Conservation (phyloP, 257 asterid genomes). For the Plantago major region DNA sequence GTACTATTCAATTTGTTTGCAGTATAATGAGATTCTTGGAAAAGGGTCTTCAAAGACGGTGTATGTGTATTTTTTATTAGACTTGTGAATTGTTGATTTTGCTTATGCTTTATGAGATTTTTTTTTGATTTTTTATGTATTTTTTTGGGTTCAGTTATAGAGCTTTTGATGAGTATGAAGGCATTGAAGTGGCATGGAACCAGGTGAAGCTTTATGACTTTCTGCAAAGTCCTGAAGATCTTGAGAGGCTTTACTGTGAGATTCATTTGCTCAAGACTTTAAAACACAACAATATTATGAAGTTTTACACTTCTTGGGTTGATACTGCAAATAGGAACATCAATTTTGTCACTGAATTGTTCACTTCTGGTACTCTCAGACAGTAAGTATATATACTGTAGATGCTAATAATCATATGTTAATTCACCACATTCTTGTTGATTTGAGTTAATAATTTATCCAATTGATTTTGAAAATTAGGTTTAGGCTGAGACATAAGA, state of each 20-base stretch:
- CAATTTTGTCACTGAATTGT: slow-evolving; percentile 96
- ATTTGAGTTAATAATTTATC: neutral
- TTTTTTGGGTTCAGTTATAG: slow-evolving; percentile 49
- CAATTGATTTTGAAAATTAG: slow-evolving; percentile 25
- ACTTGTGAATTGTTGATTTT: neutral
- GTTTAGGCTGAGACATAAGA: slow-evolving; percentile 76
- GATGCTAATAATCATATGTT: too few relatives aligned
- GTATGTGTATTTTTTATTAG: slow-evolving; percentile 40
- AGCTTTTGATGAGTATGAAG: slow-evolving; percentile 96
- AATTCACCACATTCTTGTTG: neutral
- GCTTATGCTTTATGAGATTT: neutral
- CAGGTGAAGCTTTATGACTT: slow-evolving; percentile 86
- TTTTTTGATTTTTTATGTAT: neutral
- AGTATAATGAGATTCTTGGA: slow-evolving; percentile 96
- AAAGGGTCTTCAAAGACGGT: slow-evolving; percentile 94
- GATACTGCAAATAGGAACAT: slow-evolving; percentile 80
- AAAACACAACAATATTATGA: slow-evolving; percentile 83
- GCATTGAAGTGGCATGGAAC: slow-evolving; percentile 97
- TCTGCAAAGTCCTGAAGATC: slow-evolving; percentile 87
- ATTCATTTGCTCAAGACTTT: slow-evolving; percentile 84
- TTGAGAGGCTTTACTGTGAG: slow-evolving; percentile 87
- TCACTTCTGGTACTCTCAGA: slow-evolving; percentile 95
- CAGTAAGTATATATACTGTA: slow-evolving; percentile 50
- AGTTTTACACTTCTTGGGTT: slow-evolving; percentile 90
- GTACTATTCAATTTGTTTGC: slow-evolving; percentile 37